A percentile compares a stretch with the other conserved stretches of the same genome.
Evolutionary conservation across 1,284 basidiomycete species (phyloP).

Genomic region (Trichosporon ovoides): DNA sequence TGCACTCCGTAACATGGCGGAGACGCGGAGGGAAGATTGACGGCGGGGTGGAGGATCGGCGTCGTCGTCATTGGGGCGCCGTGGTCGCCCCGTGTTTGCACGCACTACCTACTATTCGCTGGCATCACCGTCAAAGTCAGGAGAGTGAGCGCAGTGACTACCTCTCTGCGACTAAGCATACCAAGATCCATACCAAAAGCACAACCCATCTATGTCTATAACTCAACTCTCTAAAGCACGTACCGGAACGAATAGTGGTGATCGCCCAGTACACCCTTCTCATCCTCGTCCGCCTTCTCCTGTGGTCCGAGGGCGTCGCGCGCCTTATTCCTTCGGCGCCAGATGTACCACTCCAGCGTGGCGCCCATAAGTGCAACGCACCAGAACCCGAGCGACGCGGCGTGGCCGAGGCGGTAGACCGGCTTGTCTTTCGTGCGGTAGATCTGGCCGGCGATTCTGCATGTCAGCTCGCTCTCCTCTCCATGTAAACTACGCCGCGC

Average conservation of each 20-base stretch:
- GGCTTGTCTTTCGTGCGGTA: conserved; percentile 10
- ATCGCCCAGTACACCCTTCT: conserved; percentile 7
- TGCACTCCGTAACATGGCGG: no score
- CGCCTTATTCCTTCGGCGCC: not conserved
- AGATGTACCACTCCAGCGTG: conserved; percentile 9
- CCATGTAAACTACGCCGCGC: no score
- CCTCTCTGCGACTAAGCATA: no score
- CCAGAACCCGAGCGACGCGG: conserved; percentile 6
- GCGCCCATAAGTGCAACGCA: not conserved
- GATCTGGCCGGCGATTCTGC: conserved; percentile 10
- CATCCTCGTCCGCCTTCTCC: conserved; percentile 2
- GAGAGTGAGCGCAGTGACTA: no score
- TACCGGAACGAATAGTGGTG: conserved; percentile 6
- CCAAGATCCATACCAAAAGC: no score
- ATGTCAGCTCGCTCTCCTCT: no score
- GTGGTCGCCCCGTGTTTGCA: no score
- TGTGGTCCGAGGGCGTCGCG: conserved; percentile 1
- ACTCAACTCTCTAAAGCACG: not conserved
- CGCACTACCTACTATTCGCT: no score
- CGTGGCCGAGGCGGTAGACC: conserved; percentile 8
- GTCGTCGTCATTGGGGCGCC: no score
- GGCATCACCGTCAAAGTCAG: no score
- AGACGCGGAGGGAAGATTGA: no score
- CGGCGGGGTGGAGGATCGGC: no score
- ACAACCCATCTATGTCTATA: conserved; percentile 4